Evolutionary conservation across 192 early-diverging fungal genomes (phyloP).

Genomic region (Backusella macrospora): DNA sequence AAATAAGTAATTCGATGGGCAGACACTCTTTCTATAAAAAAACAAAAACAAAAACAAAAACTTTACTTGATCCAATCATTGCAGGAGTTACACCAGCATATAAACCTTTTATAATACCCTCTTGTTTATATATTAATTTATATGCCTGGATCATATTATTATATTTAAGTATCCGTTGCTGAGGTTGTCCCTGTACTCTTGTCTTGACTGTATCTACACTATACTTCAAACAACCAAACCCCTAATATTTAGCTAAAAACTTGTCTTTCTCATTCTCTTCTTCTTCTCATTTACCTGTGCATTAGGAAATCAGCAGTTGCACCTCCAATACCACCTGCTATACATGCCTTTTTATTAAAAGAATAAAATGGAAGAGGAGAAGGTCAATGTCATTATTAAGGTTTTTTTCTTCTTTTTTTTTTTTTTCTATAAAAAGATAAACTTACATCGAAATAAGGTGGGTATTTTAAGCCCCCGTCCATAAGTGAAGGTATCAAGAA

Average conservation of each 20-base stretch:
- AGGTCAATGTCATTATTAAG: too few species aligned
- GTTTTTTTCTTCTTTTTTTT: too few species aligned
- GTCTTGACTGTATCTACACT: constrained; percentile 61
- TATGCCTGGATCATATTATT: constrained; percentile 62
- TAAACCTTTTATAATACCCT: constrained; percentile 53
- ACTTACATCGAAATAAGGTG: constrained; percentile 42
- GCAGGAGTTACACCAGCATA: constrained; percentile 60
- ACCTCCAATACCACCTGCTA: constrained; percentile 58
- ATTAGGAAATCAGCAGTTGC: constrained; percentile 56
- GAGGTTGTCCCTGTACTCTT: constrained; percentile 57
- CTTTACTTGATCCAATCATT: constrained; percentile 50
- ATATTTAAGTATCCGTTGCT: constrained; percentile 49
- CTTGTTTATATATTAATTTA: constrained; percentile 53
- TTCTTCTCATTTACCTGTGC: constrained; percentile 49
- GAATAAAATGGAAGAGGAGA: background rate
- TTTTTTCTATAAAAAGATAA: too few species aligned
- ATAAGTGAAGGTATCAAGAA: constrained; percentile 3
- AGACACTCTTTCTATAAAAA: too few species aligned
- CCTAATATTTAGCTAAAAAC: background rate
- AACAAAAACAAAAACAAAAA: too few species aligned
- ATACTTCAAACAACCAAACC: background rate
- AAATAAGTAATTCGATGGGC: too few species aligned
- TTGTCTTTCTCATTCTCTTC: background rate
- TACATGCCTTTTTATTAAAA: constrained; percentile 37
- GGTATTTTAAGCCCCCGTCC: constrained; percentile 13